A percentile compares a stretch with the other conserved stretches of the same genome.
These are phyloP conservation scores for Acer saccharum DNA, from an alignment of 345 rosid species.

Conservation along the genomic window DNA sequence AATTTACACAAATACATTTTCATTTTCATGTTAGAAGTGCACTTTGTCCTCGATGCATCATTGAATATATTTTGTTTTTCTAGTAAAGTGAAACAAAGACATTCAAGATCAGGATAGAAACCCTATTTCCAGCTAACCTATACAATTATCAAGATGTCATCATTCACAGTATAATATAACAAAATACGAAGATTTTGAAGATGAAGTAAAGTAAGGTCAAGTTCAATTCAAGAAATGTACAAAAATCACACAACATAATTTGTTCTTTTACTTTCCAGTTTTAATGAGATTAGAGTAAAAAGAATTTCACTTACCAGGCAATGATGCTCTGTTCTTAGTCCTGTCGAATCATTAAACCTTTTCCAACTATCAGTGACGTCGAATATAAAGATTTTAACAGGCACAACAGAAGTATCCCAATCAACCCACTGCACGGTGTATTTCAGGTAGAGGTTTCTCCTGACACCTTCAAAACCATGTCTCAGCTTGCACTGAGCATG, in stretches of 20 bases:
- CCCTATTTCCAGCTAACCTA: not conserved
- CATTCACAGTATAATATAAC: not conserved
- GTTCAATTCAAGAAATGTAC: not conserved
- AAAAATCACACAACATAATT: not conserved
- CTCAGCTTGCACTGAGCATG: conserved; percentile 59
- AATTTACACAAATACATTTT: not conserved
- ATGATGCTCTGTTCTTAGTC: conserved; percentile 40
- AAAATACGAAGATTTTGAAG: not conserved
- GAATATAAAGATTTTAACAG: conserved; percentile 64
- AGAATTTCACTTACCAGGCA: conserved; percentile 53
- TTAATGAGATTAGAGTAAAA: not conserved
- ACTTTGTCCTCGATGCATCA: not conserved
- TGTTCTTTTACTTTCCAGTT: not conserved
- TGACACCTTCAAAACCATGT: conserved; percentile 50
- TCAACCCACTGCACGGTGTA: conserved; percentile 78
- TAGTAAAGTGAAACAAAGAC: not conserved
- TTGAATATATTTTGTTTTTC: not conserved
- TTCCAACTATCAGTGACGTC: conserved; percentile 78
- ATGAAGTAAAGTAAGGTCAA: not conserved
- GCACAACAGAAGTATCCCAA: conserved; percentile 61
- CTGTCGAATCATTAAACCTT: conserved; percentile 37
- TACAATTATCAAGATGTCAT: not conserved
- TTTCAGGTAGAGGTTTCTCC: conserved; percentile 54
- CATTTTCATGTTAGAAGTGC: not conserved
- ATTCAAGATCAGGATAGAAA: not conserved